Percentiles rank a stretch among this genome's conserved stretches.
Evolutionary conservation across 305 asterid genomes (phyloP).

Genomic region (Solanum hybrid): DNA sequence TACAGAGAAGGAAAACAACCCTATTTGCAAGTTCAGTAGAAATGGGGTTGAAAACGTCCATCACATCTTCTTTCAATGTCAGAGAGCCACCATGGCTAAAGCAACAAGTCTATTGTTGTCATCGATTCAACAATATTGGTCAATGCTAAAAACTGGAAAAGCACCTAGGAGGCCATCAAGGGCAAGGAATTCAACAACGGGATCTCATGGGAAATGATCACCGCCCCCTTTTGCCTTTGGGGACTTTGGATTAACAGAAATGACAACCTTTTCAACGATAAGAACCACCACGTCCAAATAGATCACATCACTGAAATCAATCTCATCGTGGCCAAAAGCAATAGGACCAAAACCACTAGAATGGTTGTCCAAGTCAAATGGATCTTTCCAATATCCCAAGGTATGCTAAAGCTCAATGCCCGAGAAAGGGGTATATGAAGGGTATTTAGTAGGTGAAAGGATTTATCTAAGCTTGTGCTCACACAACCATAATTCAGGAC

Average conservation of each 20-base stretch:
- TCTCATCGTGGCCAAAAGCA: neutral
- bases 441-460: neutral
- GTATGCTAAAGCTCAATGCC: neutral
- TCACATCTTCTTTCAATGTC: neutral
- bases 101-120: neutral
- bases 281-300: neutral
- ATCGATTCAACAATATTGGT: neutral
- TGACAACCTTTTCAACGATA: neutral
- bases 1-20: too few species aligned
- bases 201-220: neutral
- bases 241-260: neutral
- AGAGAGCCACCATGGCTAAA: neutral
- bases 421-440: neutral
- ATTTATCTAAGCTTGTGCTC: neutral
- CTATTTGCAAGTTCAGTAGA: neutral
- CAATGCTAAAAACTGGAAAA: neutral
- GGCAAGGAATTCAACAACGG: neutral
- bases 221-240: neutral
- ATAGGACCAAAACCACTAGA: neutral
- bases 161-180: neutral
- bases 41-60: neutral
- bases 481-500: neutral
- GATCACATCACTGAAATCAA: neutral
- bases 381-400: neutral
- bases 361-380: neutral